Conservation (phyloP, 495 filamentous ascomycete species). For the Xanthoparmelia taractica region DNA sequence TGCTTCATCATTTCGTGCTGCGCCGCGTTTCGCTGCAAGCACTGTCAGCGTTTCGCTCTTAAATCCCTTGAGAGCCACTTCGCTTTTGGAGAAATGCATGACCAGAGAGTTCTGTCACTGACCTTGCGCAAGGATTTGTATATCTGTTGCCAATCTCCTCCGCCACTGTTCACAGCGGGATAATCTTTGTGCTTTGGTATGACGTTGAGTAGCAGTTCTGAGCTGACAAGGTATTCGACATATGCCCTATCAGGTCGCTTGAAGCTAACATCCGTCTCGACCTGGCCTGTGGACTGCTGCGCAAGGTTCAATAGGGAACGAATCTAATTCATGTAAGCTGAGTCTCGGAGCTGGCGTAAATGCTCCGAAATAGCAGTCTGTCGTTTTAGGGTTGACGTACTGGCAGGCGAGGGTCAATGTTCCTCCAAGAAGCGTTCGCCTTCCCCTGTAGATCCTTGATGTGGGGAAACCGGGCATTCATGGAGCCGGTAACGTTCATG, state of each 20-base stretch:
- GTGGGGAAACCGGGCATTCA: constrained; percentile 49
- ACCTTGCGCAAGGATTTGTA: constrained; percentile 25
- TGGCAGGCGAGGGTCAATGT: constrained; percentile 37
- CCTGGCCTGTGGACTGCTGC: constrained; percentile 43
- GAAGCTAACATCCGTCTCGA: constrained; percentile 45
- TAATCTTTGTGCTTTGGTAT: constrained; percentile 68
- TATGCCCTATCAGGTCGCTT: constrained; percentile 55
- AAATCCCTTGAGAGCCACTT: background rate
- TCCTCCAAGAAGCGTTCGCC: constrained; percentile 38
- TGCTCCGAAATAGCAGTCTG: background rate
- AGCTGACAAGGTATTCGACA: constrained; percentile 73
- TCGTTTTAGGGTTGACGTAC: constrained; percentile 30
- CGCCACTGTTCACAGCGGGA: constrained; percentile 13
- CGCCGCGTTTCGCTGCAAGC: constrained; percentile 28
- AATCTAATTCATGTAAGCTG: constrained; percentile 24
- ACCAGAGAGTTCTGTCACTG: constrained; percentile 1
- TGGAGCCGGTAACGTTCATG: constrained; percentile 13
- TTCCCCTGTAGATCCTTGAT: constrained; percentile 63
- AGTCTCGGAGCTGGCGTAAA: background rate
- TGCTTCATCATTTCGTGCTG: constrained; percentile 43
- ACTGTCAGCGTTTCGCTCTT: background rate
- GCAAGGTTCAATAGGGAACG: constrained; percentile 43
- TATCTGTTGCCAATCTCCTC: constrained; percentile 14
- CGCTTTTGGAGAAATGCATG: background rate
- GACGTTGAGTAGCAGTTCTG: constrained; percentile 62